Conservation (phyloP, 176 grass and related monocot genomes). For the Oryza rufipogon region DNA sequence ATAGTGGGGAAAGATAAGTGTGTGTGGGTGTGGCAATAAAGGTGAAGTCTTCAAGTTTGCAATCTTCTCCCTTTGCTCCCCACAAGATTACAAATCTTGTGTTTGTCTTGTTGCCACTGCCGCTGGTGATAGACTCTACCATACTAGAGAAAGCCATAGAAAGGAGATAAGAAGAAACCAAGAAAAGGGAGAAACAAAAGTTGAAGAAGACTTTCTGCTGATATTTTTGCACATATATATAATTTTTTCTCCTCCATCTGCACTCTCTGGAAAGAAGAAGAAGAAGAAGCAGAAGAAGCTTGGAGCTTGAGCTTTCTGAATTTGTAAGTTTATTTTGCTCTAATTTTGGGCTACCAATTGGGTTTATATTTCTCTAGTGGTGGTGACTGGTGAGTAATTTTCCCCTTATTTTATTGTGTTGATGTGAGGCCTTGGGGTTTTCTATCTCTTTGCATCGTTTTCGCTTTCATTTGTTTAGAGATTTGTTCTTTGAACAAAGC, state of each 20-base stretch:
- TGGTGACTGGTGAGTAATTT: too few species aligned
- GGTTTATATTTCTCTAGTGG: background rate
- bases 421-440: slow-evolving; percentile 29
- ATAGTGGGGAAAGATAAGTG: background rate
- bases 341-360: slow-evolving; percentile 1
- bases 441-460: slow-evolving; percentile 41
- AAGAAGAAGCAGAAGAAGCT: background rate
- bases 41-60: slow-evolving; percentile 39
- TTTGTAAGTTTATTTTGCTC: background rate
- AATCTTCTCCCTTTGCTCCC: slow-evolving; percentile 14
- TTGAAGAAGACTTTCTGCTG: background rate
- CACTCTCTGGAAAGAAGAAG: slow-evolving; percentile 3
- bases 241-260: background rate
- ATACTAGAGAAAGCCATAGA: slow-evolving; percentile 26
- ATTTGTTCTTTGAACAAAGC: slow-evolving; percentile 15
- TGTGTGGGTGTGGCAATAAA: background rate
- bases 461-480: slow-evolving; percentile 31
- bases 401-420: slow-evolving; percentile 40
- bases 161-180: slow-evolving; percentile 42
- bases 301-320: slow-evolving; percentile 24
- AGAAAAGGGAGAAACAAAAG: slow-evolving; percentile 10
- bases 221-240: slow-evolving; percentile 6
- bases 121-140: background rate
- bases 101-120: slow-evolving; percentile 50
- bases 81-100: slow-evolving; percentile 39